Base-by-base conservation (phyloP, 345 rosid genomes). In the Camelina hispida region DNA sequence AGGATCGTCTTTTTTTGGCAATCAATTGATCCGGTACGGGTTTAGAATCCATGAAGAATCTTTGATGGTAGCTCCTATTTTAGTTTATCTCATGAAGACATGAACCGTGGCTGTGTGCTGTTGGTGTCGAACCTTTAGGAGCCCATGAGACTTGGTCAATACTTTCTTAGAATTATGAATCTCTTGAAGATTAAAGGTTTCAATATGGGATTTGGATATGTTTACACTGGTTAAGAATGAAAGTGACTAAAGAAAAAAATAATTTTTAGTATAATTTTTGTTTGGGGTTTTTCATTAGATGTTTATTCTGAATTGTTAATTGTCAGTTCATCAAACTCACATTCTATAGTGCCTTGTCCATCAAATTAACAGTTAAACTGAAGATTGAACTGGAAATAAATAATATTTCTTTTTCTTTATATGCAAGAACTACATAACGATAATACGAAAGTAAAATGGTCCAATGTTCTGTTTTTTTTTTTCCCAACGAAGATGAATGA, bases 51-150 rank as follows among this genome's bases (percentile, higher is more conserved):
- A 60, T 61, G 38, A 59, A 60, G 53, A 67, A 38, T 51, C 59
- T 34, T 51, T 40, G 62, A 51, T 75, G 56, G 48, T 66, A 48
- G 14, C 61, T 58, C 34, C 51, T 42, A 44, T 28, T 64, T 73
- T 32, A 16, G 30, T 58, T 66, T 50, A 13, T 17, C 62, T 16
- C 43, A 66, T 59, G 52, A 47, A n/a, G 18, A 47, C 10, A 16
- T 47, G 68, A 75, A 51, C 47, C 62, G 52, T 66, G 30, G 61
- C 42, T 17, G 15, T 17, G 18, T 66, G 68, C 51, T 32, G 38
- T 56, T 64, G 48, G 69, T 35, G 51, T 47, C 48, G 35, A 37
- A n/a, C n/a, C n/a, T n/a, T 50, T 52, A 50, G 18, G 54, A 44
- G 30, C 30, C 73, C 68, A 51, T 58, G 46, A 75, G 54, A 51